Evolutionary conservation across 2,329 filamentous ascomycete genomes (phyloP).

Genomic region (Sporothrix brunneoviolacea): DNA sequence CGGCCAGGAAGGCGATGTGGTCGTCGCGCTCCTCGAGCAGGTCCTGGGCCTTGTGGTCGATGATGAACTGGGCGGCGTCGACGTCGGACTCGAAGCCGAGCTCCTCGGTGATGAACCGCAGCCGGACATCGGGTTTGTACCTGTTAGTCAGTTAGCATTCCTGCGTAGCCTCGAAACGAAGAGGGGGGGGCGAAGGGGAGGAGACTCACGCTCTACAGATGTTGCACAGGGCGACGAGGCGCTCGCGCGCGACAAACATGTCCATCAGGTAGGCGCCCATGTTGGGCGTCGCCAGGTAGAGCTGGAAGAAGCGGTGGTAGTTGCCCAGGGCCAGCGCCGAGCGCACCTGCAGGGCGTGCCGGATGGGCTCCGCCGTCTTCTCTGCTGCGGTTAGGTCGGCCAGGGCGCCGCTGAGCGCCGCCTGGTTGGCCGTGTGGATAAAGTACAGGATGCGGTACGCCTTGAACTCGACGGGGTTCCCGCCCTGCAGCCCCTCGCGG

Average conservation of each 20-base stretch:
- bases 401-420: slow-evolving; percentile 95
- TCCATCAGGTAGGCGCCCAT: slow-evolving; percentile 99
- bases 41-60: slow-evolving; percentile 68
- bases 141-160: slow-evolving; percentile 39
- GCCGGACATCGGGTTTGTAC: slow-evolving; percentile 83
- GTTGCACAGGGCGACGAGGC: slow-evolving; percentile 79
- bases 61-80: slow-evolving; percentile 85
- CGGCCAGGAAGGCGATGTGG: slow-evolving; percentile 64
- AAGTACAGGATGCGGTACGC: slow-evolving; percentile 99
- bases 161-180: neutral
- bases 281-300: slow-evolving; percentile 89
- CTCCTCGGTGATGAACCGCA: slow-evolving; percentile 91
- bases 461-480: slow-evolving; percentile 92
- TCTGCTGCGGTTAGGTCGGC: slow-evolving; percentile 98
- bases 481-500: slow-evolving; percentile 72
- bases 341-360: slow-evolving; percentile 85
- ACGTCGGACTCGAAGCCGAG: slow-evolving; percentile 90
- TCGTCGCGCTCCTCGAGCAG: slow-evolving; percentile 72
- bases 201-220: slow-evolving; percentile 90
- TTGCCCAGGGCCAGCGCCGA: slow-evolving; percentile 89
- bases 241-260: slow-evolving; percentile 94
- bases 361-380: slow-evolving; percentile 76
- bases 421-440: slow-evolving; percentile 97
- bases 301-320: slow-evolving; percentile 95
- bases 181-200: neutral